Percentiles rank a stretch among this genome's conserved stretches.
phyloP scores from a whole-genome alignment of 2,329 filamentous ascomycete genomes.

The Alternaria novae-zelandiae region DNA sequence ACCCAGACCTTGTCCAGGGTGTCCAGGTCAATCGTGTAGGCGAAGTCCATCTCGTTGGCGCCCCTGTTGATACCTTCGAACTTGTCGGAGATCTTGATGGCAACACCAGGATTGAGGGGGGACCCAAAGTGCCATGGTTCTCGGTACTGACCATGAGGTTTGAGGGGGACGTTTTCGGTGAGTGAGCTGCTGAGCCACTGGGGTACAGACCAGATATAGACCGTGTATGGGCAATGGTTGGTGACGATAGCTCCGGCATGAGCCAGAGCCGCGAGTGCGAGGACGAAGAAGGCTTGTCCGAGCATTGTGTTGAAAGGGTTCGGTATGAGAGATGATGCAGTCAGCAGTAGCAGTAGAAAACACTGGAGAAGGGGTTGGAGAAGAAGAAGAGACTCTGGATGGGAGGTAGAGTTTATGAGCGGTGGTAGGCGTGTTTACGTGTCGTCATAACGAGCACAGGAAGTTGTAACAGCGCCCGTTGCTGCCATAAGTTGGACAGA shows the following conservation, averaged over 20 bases:
- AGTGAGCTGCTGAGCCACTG: conserved; percentile 10
- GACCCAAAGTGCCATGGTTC: conserved; percentile 33
- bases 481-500: neutral
- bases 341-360: conserved; percentile 13
- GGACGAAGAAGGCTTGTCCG: conserved; percentile 16
- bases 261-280: conserved; percentile 25
- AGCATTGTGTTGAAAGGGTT: conserved; percentile 19
- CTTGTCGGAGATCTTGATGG: conserved; percentile 35
- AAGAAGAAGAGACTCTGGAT: conserved; percentile 14
- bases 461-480: neutral
- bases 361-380: conserved; percentile 17
- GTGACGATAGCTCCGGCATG: conserved; percentile 36
- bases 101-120: conserved; percentile 24
- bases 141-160: conserved; percentile 24
- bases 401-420: conserved; percentile 4
- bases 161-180: conserved; percentile 24
- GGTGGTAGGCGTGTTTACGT: neutral
- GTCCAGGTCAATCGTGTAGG: conserved; percentile 28
- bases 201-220: conserved; percentile 35
- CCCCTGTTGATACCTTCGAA: conserved; percentile 25
- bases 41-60: conserved; percentile 32
- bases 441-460: conserved; percentile 9
- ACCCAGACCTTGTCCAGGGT: conserved; percentile 27
- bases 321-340: conserved; percentile 2
- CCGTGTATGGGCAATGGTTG: conserved; percentile 28